Conservation (phyloP, 2,329 filamentous ascomycete species). For the Scytalidium lignicola region DNA sequence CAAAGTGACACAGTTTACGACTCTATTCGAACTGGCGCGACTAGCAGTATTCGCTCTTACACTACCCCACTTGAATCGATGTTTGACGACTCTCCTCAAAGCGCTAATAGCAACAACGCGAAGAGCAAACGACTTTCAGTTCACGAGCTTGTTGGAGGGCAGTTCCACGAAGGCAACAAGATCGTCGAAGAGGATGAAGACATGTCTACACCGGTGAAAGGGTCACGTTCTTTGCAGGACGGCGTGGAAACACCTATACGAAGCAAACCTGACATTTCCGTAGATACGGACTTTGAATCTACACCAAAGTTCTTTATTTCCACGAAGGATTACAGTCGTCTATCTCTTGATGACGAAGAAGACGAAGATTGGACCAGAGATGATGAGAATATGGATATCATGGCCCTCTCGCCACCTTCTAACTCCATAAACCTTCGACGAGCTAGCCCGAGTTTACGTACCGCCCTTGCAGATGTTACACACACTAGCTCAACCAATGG, state of each 20-base stretch:
- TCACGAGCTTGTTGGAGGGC: slow-evolving; percentile 32
- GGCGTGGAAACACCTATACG: slow-evolving; percentile 14
- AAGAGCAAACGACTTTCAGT: slow-evolving; percentile 25
- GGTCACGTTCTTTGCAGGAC: slow-evolving; percentile 11
- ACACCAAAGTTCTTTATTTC: slow-evolving; percentile 26
- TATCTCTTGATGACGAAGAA: slow-evolving; percentile 57
- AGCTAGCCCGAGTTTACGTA: slow-evolving; percentile 48
- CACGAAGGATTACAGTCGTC: slow-evolving; percentile 38
- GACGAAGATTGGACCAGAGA: slow-evolving; percentile 58
- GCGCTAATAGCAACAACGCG: slow-evolving; percentile 42
- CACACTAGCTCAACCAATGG: slow-evolving; percentile 37
- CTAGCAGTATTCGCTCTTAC: slow-evolving; percentile 58
- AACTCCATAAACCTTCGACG: slow-evolving; percentile 47
- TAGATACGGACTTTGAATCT: slow-evolving; percentile 19
- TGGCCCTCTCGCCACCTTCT: slow-evolving; percentile 52
- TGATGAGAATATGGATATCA: slow-evolving; percentile 49
- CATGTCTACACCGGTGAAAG: slow-evolving; percentile 41
- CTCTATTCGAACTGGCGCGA: slow-evolving; percentile 67
- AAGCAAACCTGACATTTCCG: slow-evolving; percentile 10
- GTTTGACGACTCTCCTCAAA: slow-evolving; percentile 73
- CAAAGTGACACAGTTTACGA: slow-evolving; percentile 75
- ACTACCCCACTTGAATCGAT: slow-evolving; percentile 73
- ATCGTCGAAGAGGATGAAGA: slow-evolving; percentile 62
- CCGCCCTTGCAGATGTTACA: slow-evolving; percentile 49
- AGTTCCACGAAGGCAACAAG: slow-evolving; percentile 47